These are phyloP conservation scores for Picea sitchensis DNA, from an alignment of 75 land plant species.

Conservation along the genomic window DNA sequence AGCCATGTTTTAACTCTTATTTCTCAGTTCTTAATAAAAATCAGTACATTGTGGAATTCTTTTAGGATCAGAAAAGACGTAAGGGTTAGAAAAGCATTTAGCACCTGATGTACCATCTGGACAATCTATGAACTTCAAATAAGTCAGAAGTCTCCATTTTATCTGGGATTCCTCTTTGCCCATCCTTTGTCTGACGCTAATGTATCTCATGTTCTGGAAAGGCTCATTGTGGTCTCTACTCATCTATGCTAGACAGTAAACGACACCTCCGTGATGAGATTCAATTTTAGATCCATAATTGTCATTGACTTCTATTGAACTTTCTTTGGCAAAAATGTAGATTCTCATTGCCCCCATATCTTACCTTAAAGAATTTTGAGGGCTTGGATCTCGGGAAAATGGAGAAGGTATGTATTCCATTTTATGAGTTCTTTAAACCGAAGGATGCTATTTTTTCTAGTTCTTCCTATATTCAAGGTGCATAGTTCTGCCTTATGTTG, in stretches of 20 bases:
- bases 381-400: conserved; percentile 90
- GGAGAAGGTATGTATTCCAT: conserved; percentile 56
- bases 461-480: not conserved
- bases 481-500: not conserved
- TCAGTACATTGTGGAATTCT: not conserved
- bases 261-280: not conserved
- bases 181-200: no score
- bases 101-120: not conserved
- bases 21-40: not conserved
- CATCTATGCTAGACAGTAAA: no score
- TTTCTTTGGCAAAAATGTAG: conserved; percentile 24
- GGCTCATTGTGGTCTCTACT: no score
- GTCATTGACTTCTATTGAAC: not conserved
- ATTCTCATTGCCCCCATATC: conserved; percentile 72
- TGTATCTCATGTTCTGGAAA: no score
- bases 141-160: not conserved
- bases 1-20: not conserved
- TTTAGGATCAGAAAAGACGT: not conserved
- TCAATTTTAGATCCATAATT: not conserved
- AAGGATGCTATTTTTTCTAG: not conserved
- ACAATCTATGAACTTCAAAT: not conserved
- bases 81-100: not conserved
- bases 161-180: no score
- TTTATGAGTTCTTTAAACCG: not conserved
- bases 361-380: conserved; percentile 96